phyloP scores from a whole-genome alignment of 768 basidiomycete species.

The Rubroboletus pulcherrimus region DNA sequence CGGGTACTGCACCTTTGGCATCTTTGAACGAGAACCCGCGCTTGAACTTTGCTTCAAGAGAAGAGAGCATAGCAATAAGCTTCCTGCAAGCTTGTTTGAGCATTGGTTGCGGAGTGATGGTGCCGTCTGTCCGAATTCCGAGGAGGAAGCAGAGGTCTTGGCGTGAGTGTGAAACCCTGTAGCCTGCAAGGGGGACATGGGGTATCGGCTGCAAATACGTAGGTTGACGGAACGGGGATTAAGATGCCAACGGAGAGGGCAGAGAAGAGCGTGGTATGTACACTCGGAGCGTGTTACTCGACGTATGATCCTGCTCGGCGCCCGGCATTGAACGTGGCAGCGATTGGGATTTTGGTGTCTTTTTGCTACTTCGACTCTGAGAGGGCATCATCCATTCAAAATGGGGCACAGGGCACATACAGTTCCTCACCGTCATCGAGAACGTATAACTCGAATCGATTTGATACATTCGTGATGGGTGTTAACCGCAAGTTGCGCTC shows the following conservation, averaged over 20 bases:
- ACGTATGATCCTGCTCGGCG: conserved; percentile 97
- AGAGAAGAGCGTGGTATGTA: conserved; percentile 38
- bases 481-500: neutral
- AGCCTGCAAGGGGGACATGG: conserved; percentile 90
- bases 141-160: conserved; percentile 85
- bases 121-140: conserved; percentile 94
- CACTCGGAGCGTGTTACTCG: conserved; percentile 96
- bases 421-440: conserved; percentile 90
- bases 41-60: conserved; percentile 74
- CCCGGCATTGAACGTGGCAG: conserved; percentile 92
- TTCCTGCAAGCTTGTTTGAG: conserved; percentile 82
- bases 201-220: conserved; percentile 65
- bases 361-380: conserved; percentile 86
- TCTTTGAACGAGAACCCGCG: conserved; percentile 81
- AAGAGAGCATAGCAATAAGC: conserved; percentile 67
- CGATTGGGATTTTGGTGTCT: conserved; percentile 97
- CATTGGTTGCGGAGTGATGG: conserved; percentile 73
- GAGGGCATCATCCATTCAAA: neutral
- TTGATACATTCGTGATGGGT: conserved; percentile 83
- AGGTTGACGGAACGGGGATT: conserved; percentile 5
- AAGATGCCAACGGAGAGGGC: neutral
- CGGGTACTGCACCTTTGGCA: conserved; percentile 46
- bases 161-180: conserved; percentile 96
- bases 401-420: conserved; percentile 50
- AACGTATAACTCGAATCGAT: conserved; percentile 85